Evolutionary conservation across 2,329 filamentous ascomycete genomes (phyloP), one percentile per base, ranked within the genome.

Genomic region (Microdochium trichocladiopsis): DNA sequence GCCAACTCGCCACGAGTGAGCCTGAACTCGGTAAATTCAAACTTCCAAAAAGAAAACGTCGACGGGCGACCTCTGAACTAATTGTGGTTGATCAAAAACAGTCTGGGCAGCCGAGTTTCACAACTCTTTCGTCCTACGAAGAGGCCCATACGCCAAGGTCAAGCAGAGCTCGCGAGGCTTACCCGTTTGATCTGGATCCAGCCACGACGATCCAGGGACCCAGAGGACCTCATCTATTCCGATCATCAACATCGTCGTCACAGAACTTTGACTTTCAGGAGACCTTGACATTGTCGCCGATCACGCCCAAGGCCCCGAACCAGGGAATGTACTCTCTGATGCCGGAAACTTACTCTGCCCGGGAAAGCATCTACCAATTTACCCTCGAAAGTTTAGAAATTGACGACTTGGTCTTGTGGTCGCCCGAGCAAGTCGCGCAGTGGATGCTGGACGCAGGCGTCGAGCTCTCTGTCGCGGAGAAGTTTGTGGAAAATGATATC

Each of bases 401-500:
- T 28, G 69, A 72, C 23, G 75, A 79, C 49, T 77, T 93, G 54
- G 75, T 79, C 16, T 72, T 74, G 47, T 94, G 88, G 90, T 79
- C 82, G 14, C 85, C 88, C 2, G 79, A 84, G 63, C 86, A 90
- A 71, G 88, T 94, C 45, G 87, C 88, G 52, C 84, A 88, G 63
- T 94, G 89, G 82, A 94, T 96, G 90, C 81, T 86, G 63, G 83
- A 90, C 66, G 82, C 85, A 47, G 90, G 89, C 60, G 84, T 95
- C 65, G 92, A 96, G 66, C 73, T 83, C 50, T 73, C 78, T 6
- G 78, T 93, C 50, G 86, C 94, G 11, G 86, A 95, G 62, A 89
- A 87, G 60, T 96, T 99, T 63, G 79, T 92, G 56, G 82, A 87
- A 61, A 95, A 99, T 67, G 93, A 99, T 65, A 96, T 99, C 67